These are phyloP conservation scores for Ophiocordyceps camponoti-floridani DNA, from an alignment of 2,329 filamentous ascomycete species.

Conservation along the genomic window DNA sequence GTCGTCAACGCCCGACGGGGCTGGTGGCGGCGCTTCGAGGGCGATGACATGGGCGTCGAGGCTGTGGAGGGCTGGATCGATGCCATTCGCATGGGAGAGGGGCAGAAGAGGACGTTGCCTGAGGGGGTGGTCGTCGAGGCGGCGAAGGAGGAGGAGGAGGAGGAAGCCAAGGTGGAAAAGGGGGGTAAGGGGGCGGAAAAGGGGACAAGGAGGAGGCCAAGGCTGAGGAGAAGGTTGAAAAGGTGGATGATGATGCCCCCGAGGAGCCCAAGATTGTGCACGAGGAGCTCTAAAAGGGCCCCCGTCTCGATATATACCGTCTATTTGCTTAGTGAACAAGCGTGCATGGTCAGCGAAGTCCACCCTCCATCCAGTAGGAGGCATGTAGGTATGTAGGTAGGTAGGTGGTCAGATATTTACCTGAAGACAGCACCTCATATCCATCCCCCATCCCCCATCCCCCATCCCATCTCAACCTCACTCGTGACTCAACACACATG, in stretches of 20 bases:
- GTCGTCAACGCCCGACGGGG: conserved; percentile 69
- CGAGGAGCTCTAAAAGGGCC: conserved; percentile 31
- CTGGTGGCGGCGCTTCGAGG: conserved; percentile 68
- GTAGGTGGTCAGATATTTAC: too few relatives aligned
- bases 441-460: too few relatives aligned
- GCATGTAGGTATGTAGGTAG: too few relatives aligned
- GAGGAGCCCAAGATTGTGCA: conserved; percentile 17
- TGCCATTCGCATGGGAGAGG: conserved; percentile 76
- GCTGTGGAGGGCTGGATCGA: conserved; percentile 78
- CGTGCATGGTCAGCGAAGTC: not conserved
- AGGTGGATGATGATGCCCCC: conserved; percentile 9
- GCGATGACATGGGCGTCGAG: conserved; percentile 36
- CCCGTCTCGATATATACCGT: not conserved
- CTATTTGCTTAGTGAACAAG: not conserved
- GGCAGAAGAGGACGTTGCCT: conserved; percentile 58
- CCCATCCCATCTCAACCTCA: not conserved
- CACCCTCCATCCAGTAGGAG: not conserved
- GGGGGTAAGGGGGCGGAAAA: not conserved
- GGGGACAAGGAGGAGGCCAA: not conserved
- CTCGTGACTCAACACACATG: not conserved
- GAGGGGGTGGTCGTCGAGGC: conserved; percentile 32
- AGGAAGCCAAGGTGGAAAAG: not conserved
- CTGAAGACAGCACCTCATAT: too few relatives aligned
- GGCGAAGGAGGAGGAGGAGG: not conserved
- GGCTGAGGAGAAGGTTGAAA: conserved; percentile 2